Evolutionary conservation across 805 yeast genomes (phyloP).

Genomic region (Teunomyces atbi): DNA sequence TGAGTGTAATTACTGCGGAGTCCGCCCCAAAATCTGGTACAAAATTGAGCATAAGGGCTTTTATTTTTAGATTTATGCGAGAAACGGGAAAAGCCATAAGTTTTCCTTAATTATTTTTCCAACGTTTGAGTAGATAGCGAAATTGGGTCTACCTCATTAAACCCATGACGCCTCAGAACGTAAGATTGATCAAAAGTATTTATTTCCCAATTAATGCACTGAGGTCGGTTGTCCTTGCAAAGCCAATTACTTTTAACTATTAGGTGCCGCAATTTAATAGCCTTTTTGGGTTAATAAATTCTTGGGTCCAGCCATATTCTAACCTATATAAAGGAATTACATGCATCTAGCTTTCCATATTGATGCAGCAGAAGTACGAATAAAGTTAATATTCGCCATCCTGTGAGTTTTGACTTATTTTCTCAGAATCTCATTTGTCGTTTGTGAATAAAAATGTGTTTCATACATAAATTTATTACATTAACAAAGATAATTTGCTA

Average conservation of each 20-base stretch:
- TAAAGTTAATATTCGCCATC: neutral
- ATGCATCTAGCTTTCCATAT: constrained; percentile 1
- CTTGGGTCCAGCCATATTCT: neutral
- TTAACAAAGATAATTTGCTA: neutral
- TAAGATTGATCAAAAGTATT: neutral
- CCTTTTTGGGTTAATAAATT: neutral
- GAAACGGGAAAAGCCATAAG: neutral
- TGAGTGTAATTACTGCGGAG: neutral
- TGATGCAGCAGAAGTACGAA: constrained; percentile 1
- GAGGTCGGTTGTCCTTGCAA: neutral
- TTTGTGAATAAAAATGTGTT: neutral
- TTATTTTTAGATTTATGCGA: neutral
- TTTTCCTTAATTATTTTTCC: neutral
- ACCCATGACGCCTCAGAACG: neutral
- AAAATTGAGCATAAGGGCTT: neutral
- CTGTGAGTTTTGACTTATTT: constrained; percentile 3
- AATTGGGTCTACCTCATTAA: neutral
- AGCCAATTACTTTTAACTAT: neutral
- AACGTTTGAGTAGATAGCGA: neutral
- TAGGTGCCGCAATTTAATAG: neutral
- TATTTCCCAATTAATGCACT: neutral
- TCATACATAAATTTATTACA: neutral
- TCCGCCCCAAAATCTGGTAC: constrained; percentile 2
- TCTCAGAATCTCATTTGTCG: neutral
- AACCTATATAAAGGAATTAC: neutral